Percentiles rank a stretch among this genome's conserved stretches.
Conservation (phyloP, 2,329 filamentous ascomycete genomes). For the Colletotrichum plurivorum region DNA sequence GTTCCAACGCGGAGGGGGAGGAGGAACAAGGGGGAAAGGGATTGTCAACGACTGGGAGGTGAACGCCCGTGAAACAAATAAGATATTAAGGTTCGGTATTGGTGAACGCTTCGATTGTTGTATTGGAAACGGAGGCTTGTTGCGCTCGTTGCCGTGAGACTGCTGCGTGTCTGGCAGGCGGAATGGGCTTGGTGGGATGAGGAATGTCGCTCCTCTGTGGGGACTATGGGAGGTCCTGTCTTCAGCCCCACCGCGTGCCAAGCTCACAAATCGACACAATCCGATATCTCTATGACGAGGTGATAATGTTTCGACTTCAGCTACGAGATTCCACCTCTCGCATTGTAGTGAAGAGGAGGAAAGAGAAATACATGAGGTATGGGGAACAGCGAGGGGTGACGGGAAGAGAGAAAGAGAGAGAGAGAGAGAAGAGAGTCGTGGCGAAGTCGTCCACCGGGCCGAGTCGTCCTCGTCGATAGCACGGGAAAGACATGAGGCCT, state of each 20-base stretch:
- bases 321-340: neutral
- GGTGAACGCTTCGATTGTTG: neutral
- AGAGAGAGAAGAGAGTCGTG: conserved; percentile 5
- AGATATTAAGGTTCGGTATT: conserved; percentile 6
- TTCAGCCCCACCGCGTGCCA: conserved; percentile 28
- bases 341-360: conserved; percentile 18
- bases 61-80: conserved; percentile 22
- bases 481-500: neutral
- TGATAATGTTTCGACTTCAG: neutral
- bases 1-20: conserved; percentile 18
- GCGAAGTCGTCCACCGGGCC: conserved; percentile 24
- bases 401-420: neutral
- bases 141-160: conserved; percentile 35
- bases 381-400: conserved; percentile 2
- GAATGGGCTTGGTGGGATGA: conserved; percentile 24
- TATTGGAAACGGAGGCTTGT: neutral
- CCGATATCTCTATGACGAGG: conserved; percentile 3
- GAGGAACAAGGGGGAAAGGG: neutral
- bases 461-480: conserved; percentile 4
- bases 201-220: conserved; percentile 35
- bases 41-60: conserved; percentile 15
- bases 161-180: conserved; percentile 28
- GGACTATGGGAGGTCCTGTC: conserved; percentile 9
- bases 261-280: neutral
- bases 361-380: neutral